phyloP scores from a whole-genome alignment of 192 early-diverging fungal genomes.

The Paraglomus brasilianum region DNA sequence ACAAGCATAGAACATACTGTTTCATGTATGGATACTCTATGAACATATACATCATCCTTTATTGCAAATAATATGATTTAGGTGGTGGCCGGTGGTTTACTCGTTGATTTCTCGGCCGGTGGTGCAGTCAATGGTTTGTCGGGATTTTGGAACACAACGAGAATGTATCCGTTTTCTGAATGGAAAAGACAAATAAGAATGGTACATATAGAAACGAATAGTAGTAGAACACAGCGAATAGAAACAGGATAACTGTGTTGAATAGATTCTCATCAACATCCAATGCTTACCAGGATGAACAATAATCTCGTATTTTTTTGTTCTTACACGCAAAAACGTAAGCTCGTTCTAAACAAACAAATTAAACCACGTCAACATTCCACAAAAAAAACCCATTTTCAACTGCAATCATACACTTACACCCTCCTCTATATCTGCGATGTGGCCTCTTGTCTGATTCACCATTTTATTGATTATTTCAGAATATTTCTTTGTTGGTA shows the following conservation, averaged over 20 bases:
- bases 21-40: no score
- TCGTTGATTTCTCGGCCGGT: no score
- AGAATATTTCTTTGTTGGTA: constrained; percentile 78
- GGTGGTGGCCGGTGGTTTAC: no score
- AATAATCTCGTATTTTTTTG: constrained; percentile 97
- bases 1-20: no score
- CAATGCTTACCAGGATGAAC: constrained; percentile 74
- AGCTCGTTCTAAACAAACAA: constrained; percentile 79
- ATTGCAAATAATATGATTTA: no score
- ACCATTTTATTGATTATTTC: constrained; percentile 82
- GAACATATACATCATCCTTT: no score
- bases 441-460: constrained; percentile 68
- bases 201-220: not conserved
- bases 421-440: constrained; percentile 81
- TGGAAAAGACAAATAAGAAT: not conserved
- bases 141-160: constrained; percentile 82
- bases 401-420: constrained; percentile 40
- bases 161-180: constrained; percentile 77
- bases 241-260: not conserved
- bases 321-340: constrained; percentile 89
- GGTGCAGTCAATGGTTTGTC: constrained; percentile 39
- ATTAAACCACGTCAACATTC: not conserved
- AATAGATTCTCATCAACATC: not conserved
- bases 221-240: not conserved
- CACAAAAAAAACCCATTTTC: not conserved